Percentiles rank a stretch among this genome's conserved stretches.
Conservation (phyloP, 2,329 filamentous ascomycete species). For the Cytospora piceae region DNA sequence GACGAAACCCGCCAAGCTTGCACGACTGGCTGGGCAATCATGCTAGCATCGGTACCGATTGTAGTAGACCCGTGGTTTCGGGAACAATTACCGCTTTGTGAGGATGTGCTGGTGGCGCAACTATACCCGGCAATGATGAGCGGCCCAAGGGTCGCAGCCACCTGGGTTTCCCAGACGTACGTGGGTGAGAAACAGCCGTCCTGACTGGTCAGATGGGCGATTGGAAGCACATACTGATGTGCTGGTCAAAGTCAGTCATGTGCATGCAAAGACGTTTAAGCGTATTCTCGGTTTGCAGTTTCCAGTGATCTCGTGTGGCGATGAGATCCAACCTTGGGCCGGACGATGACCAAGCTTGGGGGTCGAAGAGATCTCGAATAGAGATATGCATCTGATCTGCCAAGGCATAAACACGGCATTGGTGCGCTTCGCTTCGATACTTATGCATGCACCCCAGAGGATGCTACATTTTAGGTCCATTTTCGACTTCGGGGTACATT, state of each 20-base stretch:
- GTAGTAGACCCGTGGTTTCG: no score
- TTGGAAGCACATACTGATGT: constrained; percentile 5
- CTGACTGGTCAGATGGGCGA: constrained; percentile 14
- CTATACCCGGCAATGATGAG: background rate
- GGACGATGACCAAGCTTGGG: background rate
- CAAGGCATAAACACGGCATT: constrained; percentile 20
- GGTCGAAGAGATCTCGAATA: background rate
- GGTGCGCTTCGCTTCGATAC: constrained; percentile 24
- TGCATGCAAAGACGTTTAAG: background rate
- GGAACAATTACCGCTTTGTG: no score
- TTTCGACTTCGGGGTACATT: constrained; percentile 15
- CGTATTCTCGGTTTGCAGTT: background rate
- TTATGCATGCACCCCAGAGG: constrained; percentile 29
- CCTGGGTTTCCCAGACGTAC: constrained; percentile 10
- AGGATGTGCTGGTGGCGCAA: background rate
- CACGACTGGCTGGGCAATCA: no score
- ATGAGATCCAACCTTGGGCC: background rate
- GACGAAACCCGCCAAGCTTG: no score
- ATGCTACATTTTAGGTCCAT: constrained; percentile 21
- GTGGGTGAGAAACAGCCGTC: background rate
- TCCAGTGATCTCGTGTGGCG: background rate
- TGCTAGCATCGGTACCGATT: no score
- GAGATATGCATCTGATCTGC: background rate
- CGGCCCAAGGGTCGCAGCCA: constrained; percentile 3
- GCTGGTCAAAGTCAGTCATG: constrained; percentile 4